Evolutionary conservation across 495 filamentous ascomycete species (phyloP).

Genomic region (Massariosphaeria phaeospora): DNA sequence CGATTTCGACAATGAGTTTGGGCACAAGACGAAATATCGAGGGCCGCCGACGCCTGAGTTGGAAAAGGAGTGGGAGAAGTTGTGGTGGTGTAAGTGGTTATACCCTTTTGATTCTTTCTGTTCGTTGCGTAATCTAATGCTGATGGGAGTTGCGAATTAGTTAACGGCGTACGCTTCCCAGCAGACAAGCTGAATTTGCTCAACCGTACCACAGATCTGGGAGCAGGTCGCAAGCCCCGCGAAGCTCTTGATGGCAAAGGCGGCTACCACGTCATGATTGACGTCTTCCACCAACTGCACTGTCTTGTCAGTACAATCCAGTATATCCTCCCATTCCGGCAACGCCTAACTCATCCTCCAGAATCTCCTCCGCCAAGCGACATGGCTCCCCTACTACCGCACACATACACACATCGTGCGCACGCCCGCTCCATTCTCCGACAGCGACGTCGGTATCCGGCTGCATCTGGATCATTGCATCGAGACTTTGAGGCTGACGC

Average conservation of each 20-base stretch:
- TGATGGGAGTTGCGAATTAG: background rate
- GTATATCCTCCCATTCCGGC: no score
- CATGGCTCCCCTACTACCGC: background rate
- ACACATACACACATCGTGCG: background rate
- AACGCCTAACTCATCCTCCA: background rate
- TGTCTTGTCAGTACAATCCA: background rate
- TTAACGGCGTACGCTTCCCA: background rate
- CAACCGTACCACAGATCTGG: background rate
- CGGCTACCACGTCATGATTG: constrained; percentile 5
- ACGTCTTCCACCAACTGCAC: constrained; percentile 16
- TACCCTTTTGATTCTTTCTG: no score
- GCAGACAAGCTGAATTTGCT: background rate
- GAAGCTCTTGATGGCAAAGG: background rate
- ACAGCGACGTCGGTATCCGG: constrained; percentile 3
- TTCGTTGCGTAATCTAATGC: background rate
- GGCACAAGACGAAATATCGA: background rate
- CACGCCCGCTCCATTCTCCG: background rate
- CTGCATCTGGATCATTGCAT: constrained; percentile 37
- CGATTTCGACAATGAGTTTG: constrained; percentile 6
- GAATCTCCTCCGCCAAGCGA: background rate
- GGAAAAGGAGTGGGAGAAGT: constrained; percentile 2
- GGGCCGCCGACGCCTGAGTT: constrained; percentile 7
- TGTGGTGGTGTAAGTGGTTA: constrained; percentile 1
- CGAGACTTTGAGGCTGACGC: constrained; percentile 28
- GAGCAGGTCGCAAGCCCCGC: background rate